Evolutionary conservation across 352 stramenopile species (phyloP), one percentile per base, ranked within the genome.

Genomic region (Elongisporangium anandrum): DNA sequence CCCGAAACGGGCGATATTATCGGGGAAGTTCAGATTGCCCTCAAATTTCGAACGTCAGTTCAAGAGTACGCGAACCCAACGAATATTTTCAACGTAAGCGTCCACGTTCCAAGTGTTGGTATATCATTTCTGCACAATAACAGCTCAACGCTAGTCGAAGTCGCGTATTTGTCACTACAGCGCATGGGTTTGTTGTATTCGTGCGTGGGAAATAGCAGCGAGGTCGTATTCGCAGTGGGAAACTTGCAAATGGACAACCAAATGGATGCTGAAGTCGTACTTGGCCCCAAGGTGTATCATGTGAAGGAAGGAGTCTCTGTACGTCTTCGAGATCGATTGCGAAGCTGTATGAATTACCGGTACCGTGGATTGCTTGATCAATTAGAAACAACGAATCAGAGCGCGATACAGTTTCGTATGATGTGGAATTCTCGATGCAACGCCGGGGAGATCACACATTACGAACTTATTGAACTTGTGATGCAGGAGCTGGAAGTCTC

Each of bases 211-310:
- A 73, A 81, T n/a, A 93, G 81, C 63, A 94, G 82, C 41, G 87
- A 96, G 50, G 70, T 94, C 23, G 72, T 88, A 0, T 88, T 92
- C 56, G 91, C 83, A 16, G 64, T 96, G 16, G 87, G 87, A 3
- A 96, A 96, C 34, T 23, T 94, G 29, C 87, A 96, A 54, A 94
- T 96, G 83, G 87, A 96, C 65, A 94, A 96, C 51, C 87, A 96
- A 68, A 96, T 96, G 83, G 87, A 96, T 54, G 66, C 71, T 17
- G 85, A 94, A 52, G 87, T 96, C 38, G 80, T 96, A 39, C 61
- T 96, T 4, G 83, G 85, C 0, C 85, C 87, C 1, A 92, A 93
- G 19, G 81, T 94, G 12, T 80, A 94, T 51, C 82, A 75, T 16
- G 82, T 92, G 22, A 94, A 96, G 56, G 83, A 94, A 63, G 87